Conservation (phyloP, 176 grass and related monocot species). For the Carex parvula region DNA sequence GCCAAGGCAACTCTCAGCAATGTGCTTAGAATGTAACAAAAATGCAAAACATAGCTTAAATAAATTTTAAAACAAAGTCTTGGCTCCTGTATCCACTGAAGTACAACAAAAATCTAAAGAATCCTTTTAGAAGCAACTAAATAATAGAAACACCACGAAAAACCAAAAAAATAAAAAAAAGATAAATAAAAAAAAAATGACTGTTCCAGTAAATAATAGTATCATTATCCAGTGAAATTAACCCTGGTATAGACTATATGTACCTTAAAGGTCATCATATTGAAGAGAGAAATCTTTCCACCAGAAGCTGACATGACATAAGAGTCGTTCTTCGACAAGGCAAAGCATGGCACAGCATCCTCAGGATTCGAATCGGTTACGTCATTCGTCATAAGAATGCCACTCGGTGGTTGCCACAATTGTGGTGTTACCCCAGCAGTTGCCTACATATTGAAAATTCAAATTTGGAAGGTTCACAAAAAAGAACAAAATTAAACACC, state of each 20-base stretch:
- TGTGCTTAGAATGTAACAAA: not conserved
- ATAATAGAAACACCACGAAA: not conserved
- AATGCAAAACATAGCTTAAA: not conserved
- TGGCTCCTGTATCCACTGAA: not conserved
- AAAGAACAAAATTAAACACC: constrained; percentile 11
- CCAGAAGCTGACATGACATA: constrained; percentile 99
- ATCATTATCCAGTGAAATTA: not conserved
- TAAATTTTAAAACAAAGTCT: not conserved
- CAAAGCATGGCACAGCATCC: constrained; percentile 93
- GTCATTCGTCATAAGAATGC: constrained; percentile 99
- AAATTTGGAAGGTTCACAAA: constrained; percentile 29
- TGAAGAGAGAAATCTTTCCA: constrained; percentile 95
- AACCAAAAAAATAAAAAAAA: not conserved
- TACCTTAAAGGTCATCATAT: constrained; percentile 99
- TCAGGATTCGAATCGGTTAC: constrained; percentile 78
- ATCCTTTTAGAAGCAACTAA: not conserved
- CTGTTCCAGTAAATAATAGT: not conserved
- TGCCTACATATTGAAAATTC: constrained; percentile 51
- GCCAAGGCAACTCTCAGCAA: not conserved
- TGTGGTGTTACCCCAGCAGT: constrained; percentile 66
- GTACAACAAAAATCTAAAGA: not conserved
- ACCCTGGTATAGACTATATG: not conserved
- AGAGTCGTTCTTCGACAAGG: constrained; percentile 98
- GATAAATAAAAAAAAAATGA: not conserved
- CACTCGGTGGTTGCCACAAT: constrained; percentile 93